A percentile compares a stretch with the other conserved stretches of the same genome.
Conservation (phyloP, 495 filamentous ascomycete species). For the Aspergillus affinis region DNA sequence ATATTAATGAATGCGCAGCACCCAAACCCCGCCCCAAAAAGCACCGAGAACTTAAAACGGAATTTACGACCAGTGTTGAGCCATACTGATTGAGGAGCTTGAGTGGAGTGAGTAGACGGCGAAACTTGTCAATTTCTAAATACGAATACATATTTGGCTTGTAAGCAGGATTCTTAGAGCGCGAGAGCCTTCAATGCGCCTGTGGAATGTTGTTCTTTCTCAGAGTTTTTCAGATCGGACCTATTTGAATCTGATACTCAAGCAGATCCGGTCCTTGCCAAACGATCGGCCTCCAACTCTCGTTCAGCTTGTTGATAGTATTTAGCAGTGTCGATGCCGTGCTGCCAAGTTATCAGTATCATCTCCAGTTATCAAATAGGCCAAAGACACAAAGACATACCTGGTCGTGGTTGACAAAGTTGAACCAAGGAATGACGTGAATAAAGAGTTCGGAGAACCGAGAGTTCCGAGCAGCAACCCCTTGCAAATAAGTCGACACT, state of each 20-base stretch:
- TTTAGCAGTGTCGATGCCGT: conserved; percentile 96
- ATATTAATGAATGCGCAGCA: conserved; percentile 37
- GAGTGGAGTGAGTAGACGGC: background rate
- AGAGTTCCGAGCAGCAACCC: conserved; percentile 88
- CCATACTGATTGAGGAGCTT: background rate
- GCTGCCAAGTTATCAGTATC: conserved; percentile 47
- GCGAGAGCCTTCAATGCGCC: background rate
- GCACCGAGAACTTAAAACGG: conserved; percentile 50
- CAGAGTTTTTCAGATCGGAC: conserved; percentile 7
- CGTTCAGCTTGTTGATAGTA: conserved; percentile 96
- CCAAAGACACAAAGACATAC: conserved; percentile 32
- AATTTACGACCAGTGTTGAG: conserved; percentile 25
- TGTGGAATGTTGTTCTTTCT: conserved; percentile 19
- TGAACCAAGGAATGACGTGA: conserved; percentile 90
- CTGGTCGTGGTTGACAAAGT: conserved; percentile 93
- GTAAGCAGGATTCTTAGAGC: background rate
- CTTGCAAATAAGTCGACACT: conserved; percentile 84
- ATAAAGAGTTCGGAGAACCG: conserved; percentile 81
- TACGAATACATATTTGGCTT: background rate
- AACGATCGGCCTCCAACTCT: conserved; percentile 79
- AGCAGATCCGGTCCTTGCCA: conserved; percentile 30
- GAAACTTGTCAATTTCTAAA: background rate
- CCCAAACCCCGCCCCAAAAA: conserved; percentile 61
- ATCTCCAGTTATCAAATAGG: conserved; percentile 3
- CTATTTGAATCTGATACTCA: conserved; percentile 17